A percentile compares a stretch with the other conserved stretches of the same genome.
phyloP scores from a whole-genome alignment of 768 basidiomycete genomes.

The Mycena vitilis region DNA sequence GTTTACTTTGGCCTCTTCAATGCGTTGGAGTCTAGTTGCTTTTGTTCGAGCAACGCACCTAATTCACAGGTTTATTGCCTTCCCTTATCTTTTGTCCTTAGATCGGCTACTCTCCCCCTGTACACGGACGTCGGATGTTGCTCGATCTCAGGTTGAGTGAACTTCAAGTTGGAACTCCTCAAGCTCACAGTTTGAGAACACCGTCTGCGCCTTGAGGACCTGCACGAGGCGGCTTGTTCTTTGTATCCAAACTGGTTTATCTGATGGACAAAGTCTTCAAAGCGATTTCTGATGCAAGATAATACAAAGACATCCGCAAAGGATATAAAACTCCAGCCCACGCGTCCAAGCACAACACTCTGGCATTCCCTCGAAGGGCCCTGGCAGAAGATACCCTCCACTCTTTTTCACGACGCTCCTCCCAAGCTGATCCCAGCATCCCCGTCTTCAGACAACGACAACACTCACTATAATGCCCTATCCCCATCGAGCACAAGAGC shows the following conservation, averaged over 20 bases:
- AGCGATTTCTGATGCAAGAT: slow-evolving; percentile 4
- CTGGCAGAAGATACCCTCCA: slow-evolving; percentile 2
- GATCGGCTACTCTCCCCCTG: too few species aligned
- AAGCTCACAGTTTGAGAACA: too few species aligned
- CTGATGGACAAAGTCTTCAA: slow-evolving; percentile 17
- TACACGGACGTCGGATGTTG: too few species aligned
- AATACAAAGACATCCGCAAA: slow-evolving; percentile 17
- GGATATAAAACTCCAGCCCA: slow-evolving; percentile 2
- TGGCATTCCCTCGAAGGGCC: slow-evolving; percentile 28
- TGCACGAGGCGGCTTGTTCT: too few species aligned
- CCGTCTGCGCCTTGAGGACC: neutral
- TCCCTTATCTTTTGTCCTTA: too few species aligned
- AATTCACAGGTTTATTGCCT: too few species aligned
- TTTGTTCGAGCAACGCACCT: too few species aligned
- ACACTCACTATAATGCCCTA: slow-evolving; percentile 16
- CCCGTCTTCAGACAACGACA: neutral
- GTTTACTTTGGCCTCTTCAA: too few species aligned
- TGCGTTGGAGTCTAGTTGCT: too few species aligned
- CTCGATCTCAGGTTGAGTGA: too few species aligned
- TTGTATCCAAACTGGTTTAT: neutral
- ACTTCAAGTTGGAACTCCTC: too few species aligned
- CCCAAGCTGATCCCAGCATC: neutral
- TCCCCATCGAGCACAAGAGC: slow-evolving; percentile 13
- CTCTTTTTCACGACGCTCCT: neutral
- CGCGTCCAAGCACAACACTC: neutral